Percentiles rank a stretch among this genome's conserved stretches.
Conservation (phyloP, 768 basidiomycete genomes). For the Hemileccinum rubropunctum region DNA sequence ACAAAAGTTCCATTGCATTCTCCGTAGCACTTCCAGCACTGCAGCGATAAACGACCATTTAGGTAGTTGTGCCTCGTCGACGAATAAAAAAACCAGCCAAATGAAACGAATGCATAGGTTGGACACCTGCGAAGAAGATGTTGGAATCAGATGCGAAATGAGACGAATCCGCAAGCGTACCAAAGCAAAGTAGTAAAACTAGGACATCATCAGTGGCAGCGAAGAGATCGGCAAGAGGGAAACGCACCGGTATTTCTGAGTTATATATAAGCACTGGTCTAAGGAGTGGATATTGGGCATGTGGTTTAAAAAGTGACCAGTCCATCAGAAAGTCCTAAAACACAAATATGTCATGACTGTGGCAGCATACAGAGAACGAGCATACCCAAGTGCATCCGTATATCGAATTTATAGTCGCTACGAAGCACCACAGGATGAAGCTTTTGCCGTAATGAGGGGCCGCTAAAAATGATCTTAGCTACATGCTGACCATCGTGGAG, state of each 20-base stretch:
- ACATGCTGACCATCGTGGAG: not conserved
- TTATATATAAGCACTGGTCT: conserved; percentile 75
- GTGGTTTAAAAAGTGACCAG: conserved; percentile 77
- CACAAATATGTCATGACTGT: not conserved
- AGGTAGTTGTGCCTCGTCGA: conserved; percentile 45
- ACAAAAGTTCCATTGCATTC: conserved; percentile 95
- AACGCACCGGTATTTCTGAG: conserved; percentile 53
- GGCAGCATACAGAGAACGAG: not conserved
- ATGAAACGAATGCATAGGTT: conserved; percentile 77
- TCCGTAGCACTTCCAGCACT: conserved; percentile 71
- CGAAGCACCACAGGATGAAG: conserved; percentile 72
- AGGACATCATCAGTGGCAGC: not conserved
- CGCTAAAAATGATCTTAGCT: conserved; percentile 14
- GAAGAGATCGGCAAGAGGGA: not conserved
- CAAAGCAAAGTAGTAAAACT: conserved; percentile 80
- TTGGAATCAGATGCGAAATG: not conserved
- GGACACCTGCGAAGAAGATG: conserved; percentile 46
- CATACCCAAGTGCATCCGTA: conserved; percentile 83
- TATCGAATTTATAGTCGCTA: conserved; percentile 56
- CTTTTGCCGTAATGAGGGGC: conserved; percentile 39
- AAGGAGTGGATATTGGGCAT: conserved; percentile 55
- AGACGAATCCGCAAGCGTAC: conserved; percentile 36
- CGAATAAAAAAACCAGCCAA: conserved; percentile 79
- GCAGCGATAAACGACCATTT: conserved; percentile 62
- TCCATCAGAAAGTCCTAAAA: conserved; percentile 83